Evolutionary conservation across 495 filamentous ascomycete genomes (phyloP).

Genomic region (Xylaria sp.): DNA sequence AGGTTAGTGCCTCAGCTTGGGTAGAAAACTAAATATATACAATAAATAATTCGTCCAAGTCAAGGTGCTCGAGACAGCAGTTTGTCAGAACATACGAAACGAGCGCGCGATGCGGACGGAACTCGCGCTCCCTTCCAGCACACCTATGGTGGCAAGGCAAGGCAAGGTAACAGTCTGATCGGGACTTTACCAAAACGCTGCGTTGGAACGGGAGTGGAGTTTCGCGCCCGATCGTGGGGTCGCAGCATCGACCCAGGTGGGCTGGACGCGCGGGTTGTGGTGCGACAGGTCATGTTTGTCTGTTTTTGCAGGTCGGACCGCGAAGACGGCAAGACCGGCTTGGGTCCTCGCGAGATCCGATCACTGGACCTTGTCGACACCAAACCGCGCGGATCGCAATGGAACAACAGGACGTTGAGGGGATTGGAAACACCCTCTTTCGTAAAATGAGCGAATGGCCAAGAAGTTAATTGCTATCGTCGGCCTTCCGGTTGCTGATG

Average conservation of each 20-base stretch:
- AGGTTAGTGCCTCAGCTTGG: constrained; percentile 20
- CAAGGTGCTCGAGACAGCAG: constrained; percentile 23
- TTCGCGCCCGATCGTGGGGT: constrained; percentile 37
- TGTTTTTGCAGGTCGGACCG: constrained; percentile 28
- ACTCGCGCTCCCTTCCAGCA: constrained; percentile 11
- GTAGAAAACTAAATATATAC: constrained; percentile 14
- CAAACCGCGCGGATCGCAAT: constrained; percentile 41
- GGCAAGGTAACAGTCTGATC: not conserved
- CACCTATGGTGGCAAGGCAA: not conserved
- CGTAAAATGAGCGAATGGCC: constrained; percentile 45
- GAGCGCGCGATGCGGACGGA: constrained; percentile 34
- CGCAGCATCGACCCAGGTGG: constrained; percentile 47
- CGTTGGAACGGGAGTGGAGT: constrained; percentile 3
- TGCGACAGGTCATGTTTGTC: constrained; percentile 10
- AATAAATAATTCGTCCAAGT: constrained; percentile 22
- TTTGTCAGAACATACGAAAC: constrained; percentile 43
- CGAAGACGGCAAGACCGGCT: constrained; percentile 39
- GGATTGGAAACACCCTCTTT: constrained; percentile 21
- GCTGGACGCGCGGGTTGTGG: constrained; percentile 36
- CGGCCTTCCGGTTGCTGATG: constrained; percentile 38
- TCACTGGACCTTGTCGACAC: constrained; percentile 28
- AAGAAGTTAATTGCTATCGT: constrained; percentile 35
- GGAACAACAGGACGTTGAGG: constrained; percentile 40
- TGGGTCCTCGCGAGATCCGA: constrained; percentile 27
- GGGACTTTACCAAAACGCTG: not conserved